Base-by-base conservation (phyloP, 140 eudicot species). In the Bidens hawaiensis region DNA sequence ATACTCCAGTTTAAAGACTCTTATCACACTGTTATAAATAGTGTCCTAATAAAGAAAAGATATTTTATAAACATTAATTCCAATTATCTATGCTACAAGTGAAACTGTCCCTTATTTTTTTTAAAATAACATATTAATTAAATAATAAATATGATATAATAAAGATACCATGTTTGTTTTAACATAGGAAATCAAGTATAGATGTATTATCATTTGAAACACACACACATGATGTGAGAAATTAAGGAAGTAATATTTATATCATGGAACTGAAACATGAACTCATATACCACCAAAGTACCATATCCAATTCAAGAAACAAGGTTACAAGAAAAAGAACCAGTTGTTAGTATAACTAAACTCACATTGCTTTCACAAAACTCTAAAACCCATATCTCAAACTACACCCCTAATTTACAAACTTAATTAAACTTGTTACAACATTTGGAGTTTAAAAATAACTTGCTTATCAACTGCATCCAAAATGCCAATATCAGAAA, bases 401-500 rank as follows among this genome's bases (percentile, higher is more conserved):
- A 70, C 76, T 76, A 56, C 71, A 76, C 64, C 64, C 69, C 60
- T 62, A 65, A 65, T 51, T 52, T 71, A 76, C 72, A 76, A 70
- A 70, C 65, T 63, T 36, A 62, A 75, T 63, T 36, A 62, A 75
- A 40, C 64, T 21, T 34, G 57, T 64, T 53, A 70, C 81, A 76
- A 38, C 81, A 76, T 76, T 6, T 76, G 81, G 78, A 76, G 76
- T 70, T 76, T 76, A 60, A 76, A 76, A 25, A 76, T 49, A 46
- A 89, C 70, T 76, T 83, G 83, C 75, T 68, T 83, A 46, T 89
- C 97, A 52, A 89, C 97, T 30, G 40, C 72, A 55, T 71, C 84
- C 69, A 82, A 49, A 42, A 85, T 71, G 52, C 90, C 83, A 69
- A 30, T 59, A 51, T 74, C 84, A 26, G 68, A 65, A 60, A 65